Evolutionary conservation across 306 rosid species (phyloP), one percentile per base, ranked within the genome.

Genomic region (Dalbergia cochinchinensis): DNA sequence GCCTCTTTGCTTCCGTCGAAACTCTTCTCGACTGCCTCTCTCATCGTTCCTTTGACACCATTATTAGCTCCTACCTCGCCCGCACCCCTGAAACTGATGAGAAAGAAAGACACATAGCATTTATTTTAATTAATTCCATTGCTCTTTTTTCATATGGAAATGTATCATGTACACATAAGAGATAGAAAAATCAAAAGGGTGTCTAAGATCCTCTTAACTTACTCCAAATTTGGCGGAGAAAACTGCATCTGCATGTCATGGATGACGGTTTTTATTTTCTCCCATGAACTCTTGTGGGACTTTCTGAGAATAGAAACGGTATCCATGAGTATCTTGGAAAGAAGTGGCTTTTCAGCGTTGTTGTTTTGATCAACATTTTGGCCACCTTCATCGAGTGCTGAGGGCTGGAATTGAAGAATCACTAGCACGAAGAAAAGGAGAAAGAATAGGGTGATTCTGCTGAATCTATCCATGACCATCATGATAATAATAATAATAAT

Each of bases 141-240:
- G 47, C 31, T 41, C 31, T 31, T 9, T 10, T 5, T 67, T 72
- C 34, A 57, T 37, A 39, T 39, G 16, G 65, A 73, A 37, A 37
- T 37, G 41, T 37, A 37, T 53, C 18, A 4, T 53, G 3, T 53
- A 16, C 2, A 1, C 26, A 34, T 34, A 19, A 11, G 6, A 54
- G 12, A 39, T 15, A 7, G 5, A 39, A 42, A 39, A 58, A 70
- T 71, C 26, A 61, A 69, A 63, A 12, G 18, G 15, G 65, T 4
- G 7, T 57, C 4, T 13, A 37, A 51, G 41, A 82, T 60, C 2
- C 19, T 47, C 11, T 0, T 2, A 85, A 77, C 91, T 85, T 69
- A 88, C 97, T 89, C 94, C 63, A 89, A 42, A 83, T 74, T 82
- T 45, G 94, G 91, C 48, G 88, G 84, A 63, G 89, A 82, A 70